These are phyloP conservation scores for Vairimorpha necatrix DNA, from an alignment of 371 early-diverging fungal genomes.

Conservation along the genomic window DNA sequence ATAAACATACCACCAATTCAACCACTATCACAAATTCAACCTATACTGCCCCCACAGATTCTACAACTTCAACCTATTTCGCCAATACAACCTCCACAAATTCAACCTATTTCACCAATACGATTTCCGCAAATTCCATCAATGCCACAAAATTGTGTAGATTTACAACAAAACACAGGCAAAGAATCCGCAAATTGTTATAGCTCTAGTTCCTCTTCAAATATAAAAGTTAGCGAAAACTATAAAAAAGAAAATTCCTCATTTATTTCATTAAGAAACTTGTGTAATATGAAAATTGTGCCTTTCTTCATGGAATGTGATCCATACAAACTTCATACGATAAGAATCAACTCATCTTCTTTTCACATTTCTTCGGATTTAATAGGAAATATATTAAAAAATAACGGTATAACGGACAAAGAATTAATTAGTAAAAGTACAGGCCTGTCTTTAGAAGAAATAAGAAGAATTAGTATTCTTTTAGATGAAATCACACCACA, in stretches of 20 bases:
- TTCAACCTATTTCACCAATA: too few species aligned
- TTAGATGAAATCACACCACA: background rate
- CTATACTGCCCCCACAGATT: too few species aligned
- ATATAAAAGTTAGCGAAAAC: too few species aligned
- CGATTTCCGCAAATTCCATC: too few species aligned
- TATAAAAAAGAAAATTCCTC: background rate
- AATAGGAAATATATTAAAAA: background rate
- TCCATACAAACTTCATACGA: background rate
- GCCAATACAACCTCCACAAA: too few species aligned
- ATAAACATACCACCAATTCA: too few species aligned
- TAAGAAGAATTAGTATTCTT: background rate
- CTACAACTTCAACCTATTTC: too few species aligned
- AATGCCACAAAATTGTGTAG: too few species aligned
- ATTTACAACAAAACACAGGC: too few species aligned
- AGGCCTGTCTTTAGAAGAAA: background rate
- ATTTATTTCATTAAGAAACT: background rate
- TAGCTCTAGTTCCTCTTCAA: too few species aligned
- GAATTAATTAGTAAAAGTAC: background rate
- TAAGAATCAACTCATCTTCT: background rate
- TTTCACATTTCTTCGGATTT: background rate
- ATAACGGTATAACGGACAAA: background rate
- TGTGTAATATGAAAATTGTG: slow-evolving; percentile 12
- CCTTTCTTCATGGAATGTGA: background rate
- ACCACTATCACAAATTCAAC: too few species aligned
- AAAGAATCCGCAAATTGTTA: too few species aligned